A percentile compares a stretch with the other conserved stretches of the same genome.
phyloP scores from a whole-genome alignment of 2,329 filamentous ascomycete species.

The Colletotrichum trifolii region DNA sequence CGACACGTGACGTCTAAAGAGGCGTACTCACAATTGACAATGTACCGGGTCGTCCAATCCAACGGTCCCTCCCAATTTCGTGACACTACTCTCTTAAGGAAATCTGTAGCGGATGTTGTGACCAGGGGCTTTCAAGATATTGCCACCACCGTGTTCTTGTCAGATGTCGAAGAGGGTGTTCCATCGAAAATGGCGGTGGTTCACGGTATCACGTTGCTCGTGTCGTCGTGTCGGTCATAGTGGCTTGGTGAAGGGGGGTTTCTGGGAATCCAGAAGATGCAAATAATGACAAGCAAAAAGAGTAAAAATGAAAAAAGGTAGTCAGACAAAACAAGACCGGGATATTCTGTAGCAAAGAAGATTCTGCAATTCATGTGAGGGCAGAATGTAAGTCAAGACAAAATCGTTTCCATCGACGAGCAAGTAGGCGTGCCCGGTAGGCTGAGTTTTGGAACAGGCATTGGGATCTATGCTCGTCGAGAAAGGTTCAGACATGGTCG shows the following conservation, averaged over 20 bases:
- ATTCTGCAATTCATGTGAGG: slow-evolving; percentile 26
- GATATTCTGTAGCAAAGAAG: slow-evolving; percentile 20
- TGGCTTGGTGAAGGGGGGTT: neutral
- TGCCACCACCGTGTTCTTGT: no score
- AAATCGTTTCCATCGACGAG: slow-evolving; percentile 16
- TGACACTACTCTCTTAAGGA: no score
- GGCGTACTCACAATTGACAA: no score
- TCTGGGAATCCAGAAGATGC: slow-evolving; percentile 15
- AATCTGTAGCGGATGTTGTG: no score
- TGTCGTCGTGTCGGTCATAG: neutral
- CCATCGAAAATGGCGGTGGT: no score
- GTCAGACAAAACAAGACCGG: slow-evolving; percentile 25
- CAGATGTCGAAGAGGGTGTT: neutral
- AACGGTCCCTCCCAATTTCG: no score
- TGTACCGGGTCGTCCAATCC: no score
- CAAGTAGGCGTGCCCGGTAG: neutral
- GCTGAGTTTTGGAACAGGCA: neutral
- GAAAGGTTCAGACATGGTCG: slow-evolving; percentile 15
- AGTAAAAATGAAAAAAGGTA: slow-evolving; percentile 31
- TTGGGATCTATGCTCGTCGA: neutral
- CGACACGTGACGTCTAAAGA: no score
- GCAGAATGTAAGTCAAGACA: slow-evolving; percentile 32
- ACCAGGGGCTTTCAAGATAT: no score
- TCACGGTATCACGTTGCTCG: no score
- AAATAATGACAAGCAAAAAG: slow-evolving; percentile 28